These are phyloP conservation scores for Kwoniella sp. DNA, from an alignment of 768 basidiomycete genomes.

Conservation along the genomic window DNA sequence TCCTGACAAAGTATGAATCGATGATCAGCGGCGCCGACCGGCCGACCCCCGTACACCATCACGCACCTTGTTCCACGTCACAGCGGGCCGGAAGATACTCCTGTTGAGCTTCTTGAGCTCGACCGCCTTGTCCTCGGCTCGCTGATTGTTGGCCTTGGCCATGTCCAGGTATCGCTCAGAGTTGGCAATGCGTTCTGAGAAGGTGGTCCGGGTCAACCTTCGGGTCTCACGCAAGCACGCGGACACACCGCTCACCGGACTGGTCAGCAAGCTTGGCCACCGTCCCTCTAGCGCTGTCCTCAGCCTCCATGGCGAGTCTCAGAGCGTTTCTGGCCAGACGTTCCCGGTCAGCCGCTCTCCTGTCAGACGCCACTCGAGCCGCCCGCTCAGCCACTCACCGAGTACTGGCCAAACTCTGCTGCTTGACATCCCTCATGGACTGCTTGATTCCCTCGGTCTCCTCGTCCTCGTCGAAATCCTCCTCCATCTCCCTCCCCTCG, in stretches of 20 bases:
- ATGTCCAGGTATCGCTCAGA: conserved; percentile 93
- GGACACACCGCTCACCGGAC: conserved; percentile 62
- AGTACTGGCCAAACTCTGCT: conserved; percentile 82
- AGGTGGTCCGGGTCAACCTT: too few relatives aligned
- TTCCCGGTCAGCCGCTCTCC: not conserved
- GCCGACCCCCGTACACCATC: not conserved
- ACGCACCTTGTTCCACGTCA: conserved; percentile 76
- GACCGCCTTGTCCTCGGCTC: conserved; percentile 87
- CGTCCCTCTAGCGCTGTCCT: conserved; percentile 87
- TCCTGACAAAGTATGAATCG: conserved; percentile 52
- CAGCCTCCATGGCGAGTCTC: conserved; percentile 87
- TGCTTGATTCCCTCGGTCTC: conserved; percentile 87
- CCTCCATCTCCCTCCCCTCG: conserved; percentile 51
- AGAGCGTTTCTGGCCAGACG: conserved; percentile 86
- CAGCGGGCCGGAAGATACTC: conserved; percentile 88
- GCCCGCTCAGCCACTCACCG: conserved; percentile 53
- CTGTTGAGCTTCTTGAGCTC: conserved; percentile 91
- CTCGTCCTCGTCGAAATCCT: conserved; percentile 58
- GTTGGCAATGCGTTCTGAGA: conserved; percentile 63
- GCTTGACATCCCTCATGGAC: conserved; percentile 80
- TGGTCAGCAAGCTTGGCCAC: conserved; percentile 79
- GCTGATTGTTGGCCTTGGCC: conserved; percentile 75
- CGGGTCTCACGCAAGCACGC: not conserved
- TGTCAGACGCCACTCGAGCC: too few relatives aligned
- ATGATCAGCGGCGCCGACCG: not conserved